phyloP scores from a whole-genome alignment of 345 rosid genomes.

The Boechera retrofracta region DNA sequence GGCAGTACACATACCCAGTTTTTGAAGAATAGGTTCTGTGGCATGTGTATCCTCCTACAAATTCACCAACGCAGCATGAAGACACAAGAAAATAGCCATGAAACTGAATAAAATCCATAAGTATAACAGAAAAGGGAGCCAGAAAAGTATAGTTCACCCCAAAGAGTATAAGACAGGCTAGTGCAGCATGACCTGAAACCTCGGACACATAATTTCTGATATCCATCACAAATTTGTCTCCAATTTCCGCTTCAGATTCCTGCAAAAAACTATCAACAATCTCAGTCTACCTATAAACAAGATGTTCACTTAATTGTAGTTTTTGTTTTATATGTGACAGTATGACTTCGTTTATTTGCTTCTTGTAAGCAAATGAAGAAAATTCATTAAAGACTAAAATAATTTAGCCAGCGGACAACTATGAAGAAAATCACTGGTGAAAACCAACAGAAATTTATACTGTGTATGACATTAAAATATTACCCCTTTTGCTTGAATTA shows the following conservation, averaged over 20 bases:
- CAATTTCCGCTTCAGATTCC: conserved; percentile 44
- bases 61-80: conserved; percentile 33
- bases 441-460: background rate
- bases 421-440: background rate
- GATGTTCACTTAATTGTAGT: background rate
- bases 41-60: conserved; percentile 53
- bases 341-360: background rate
- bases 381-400: background rate
- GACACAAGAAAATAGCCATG: conserved; percentile 7
- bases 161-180: conserved; percentile 70
- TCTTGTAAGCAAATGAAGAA: conserved; percentile 9
- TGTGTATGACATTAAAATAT: conserved; percentile 1
- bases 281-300: conserved; percentile 3
- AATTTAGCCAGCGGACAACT: background rate
- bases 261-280: conserved; percentile 37
- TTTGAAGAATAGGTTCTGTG: conserved; percentile 57
- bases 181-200: conserved; percentile 63
- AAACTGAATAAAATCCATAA: conserved; percentile 17
- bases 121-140: conserved; percentile 6
- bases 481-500: conserved; percentile 49
- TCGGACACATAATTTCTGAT: conserved; percentile 55
- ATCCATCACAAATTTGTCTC: conserved; percentile 67
- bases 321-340: background rate
- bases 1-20: conserved; percentile 59
- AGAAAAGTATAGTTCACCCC: conserved; percentile 57